Percentiles rank a stretch among this genome's conserved stretches.
Conservation (phyloP, 1,139 yeast species). For the Kluyveromyces sp. region DNA sequence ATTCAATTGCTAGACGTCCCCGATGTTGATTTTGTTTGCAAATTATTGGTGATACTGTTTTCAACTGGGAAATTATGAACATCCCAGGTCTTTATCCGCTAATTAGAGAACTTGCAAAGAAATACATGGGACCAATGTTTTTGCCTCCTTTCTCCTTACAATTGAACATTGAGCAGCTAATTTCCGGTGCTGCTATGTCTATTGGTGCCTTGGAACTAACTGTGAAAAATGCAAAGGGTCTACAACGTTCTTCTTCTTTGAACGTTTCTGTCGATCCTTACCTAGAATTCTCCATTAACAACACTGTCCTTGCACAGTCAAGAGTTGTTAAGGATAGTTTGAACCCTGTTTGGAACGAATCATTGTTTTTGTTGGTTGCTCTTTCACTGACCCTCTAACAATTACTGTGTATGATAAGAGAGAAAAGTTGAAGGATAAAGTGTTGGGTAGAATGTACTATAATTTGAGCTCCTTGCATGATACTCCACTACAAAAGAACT, state of each 20-base stretch:
- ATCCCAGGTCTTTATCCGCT: constrained; percentile 81
- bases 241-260: constrained; percentile 55
- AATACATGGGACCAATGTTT: constrained; percentile 80
- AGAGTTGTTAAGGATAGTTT: constrained; percentile 55
- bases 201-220: constrained; percentile 76
- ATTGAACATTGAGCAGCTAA: constrained; percentile 79
- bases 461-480: constrained; percentile 63
- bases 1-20: constrained; percentile 82
- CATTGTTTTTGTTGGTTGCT: constrained; percentile 58
- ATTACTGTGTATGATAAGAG: constrained; percentile 67
- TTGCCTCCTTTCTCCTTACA: constrained; percentile 88
- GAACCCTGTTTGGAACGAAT: constrained; percentile 80
- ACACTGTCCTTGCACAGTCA: constrained; percentile 56
- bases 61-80: constrained; percentile 80
- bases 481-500: constrained; percentile 43
- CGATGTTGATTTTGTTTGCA: constrained; percentile 71
- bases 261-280: constrained; percentile 89
- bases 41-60: constrained; percentile 60
- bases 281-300: constrained; percentile 59
- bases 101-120: constrained; percentile 75
- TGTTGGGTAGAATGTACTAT: constrained; percentile 68
- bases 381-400: constrained; percentile 73
- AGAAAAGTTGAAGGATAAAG: constrained; percentile 71
- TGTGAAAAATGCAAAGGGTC: constrained; percentile 55
- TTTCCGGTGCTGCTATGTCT: constrained; percentile 82